Conservation (phyloP, 2,329 filamentous ascomycete species). For the Scleromitrula shiraiana region DNA sequence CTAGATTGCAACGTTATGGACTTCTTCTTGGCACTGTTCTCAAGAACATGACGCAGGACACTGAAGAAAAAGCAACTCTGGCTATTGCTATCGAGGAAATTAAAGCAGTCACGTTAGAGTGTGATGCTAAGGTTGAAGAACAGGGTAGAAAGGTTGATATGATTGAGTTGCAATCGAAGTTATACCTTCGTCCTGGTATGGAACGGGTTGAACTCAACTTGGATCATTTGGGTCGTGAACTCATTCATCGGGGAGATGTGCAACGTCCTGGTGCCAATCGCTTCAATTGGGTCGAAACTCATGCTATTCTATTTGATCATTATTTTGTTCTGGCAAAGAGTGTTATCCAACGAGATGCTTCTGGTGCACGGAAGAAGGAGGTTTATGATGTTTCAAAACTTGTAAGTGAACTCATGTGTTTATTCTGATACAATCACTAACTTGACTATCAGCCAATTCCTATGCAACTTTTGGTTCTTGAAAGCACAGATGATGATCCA, state of each 20-base stretch:
- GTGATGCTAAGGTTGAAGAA: constrained; percentile 85
- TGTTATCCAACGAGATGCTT: constrained; percentile 58
- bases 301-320: constrained; percentile 91
- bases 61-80: constrained; percentile 82
- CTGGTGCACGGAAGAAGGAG: constrained; percentile 66
- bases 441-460: constrained; percentile 73
- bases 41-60: constrained; percentile 75
- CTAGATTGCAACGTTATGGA: constrained; percentile 81
- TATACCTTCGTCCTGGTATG: constrained; percentile 81
- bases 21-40: constrained; percentile 76
- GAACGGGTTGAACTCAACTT: constrained; percentile 81
- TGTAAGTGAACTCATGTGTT: too few species aligned
- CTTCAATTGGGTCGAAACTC: constrained; percentile 89
- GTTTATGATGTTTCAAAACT: constrained; percentile 89
- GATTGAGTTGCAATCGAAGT: constrained; percentile 72
- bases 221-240: constrained; percentile 84
- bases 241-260: constrained; percentile 83
- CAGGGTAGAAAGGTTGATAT: constrained; percentile 86
- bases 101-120: constrained; percentile 79
- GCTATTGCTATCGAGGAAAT: constrained; percentile 84
- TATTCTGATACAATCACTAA: constrained; percentile 14
- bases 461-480: constrained; percentile 89
- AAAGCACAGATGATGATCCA: constrained; percentile 86
- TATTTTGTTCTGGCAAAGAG: constrained; percentile 88
- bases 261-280: constrained; percentile 82